Conservation (phyloP, 2,329 filamentous ascomycete species). For the Acrodontium crateriforme region DNA sequence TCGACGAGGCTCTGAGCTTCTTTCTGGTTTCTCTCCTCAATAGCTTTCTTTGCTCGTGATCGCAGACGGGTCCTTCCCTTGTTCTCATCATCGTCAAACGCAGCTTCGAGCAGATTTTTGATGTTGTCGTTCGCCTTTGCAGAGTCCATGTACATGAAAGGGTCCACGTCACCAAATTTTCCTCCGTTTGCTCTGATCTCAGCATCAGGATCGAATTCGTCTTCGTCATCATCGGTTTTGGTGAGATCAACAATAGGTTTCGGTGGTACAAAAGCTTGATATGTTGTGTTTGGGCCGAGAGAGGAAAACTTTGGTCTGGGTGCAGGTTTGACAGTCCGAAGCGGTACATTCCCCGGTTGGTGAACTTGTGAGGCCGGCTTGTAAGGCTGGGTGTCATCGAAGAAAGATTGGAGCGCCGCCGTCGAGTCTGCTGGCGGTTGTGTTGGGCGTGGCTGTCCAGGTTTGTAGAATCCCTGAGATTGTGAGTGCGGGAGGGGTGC, state of each 20-base stretch:
- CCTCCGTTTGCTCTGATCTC: constrained; percentile 31
- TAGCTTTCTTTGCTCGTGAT: constrained; percentile 30
- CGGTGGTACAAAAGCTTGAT: constrained; percentile 22
- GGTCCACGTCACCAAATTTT: constrained; percentile 40
- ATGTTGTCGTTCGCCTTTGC: constrained; percentile 60
- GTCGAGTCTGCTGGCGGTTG: not conserved
- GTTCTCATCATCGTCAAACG: constrained; percentile 61
- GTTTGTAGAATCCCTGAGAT: constrained; percentile 13
- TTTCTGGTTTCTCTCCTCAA: constrained; percentile 19
- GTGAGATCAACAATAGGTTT: constrained; percentile 37
- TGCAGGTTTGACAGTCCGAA: constrained; percentile 35
- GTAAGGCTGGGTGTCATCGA: not conserved
- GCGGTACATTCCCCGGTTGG: constrained; percentile 32
- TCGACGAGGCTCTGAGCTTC: constrained; percentile 28
- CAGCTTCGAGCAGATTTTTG: constrained; percentile 69
- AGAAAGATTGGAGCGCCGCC: not conserved
- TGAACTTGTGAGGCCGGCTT: constrained; percentile 1
- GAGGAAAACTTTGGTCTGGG: constrained; percentile 41
- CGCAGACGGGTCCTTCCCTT: constrained; percentile 31
- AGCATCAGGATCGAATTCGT: constrained; percentile 34
- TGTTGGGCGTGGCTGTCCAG: constrained; percentile 9
- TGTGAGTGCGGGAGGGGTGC: constrained; percentile 1
- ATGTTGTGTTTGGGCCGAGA: constrained; percentile 26
- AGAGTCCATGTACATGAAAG: constrained; percentile 52
- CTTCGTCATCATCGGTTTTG: constrained; percentile 21